Base-by-base conservation (phyloP, 2,329 filamentous ascomycete species). In the Cordyceps javanica region DNA sequence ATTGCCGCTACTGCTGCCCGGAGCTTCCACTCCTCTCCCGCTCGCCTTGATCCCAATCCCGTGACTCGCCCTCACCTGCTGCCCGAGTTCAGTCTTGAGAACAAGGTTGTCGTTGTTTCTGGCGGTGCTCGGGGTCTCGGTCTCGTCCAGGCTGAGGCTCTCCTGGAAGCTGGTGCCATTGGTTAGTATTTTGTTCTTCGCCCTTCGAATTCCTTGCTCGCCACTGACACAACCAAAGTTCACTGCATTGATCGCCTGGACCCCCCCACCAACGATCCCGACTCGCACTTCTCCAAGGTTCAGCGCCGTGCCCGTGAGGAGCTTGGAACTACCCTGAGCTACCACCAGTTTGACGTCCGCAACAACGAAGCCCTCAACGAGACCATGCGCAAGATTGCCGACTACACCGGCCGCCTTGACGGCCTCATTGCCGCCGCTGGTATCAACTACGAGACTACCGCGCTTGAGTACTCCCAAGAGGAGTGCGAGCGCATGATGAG, bases 381-480 rank as follows among this genome's bases (percentile, higher is more conserved):
- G 42, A 80, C 89, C 54, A 78, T 95, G 49, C 77, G 81, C 62
- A 77, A 75, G 11, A 94, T 96, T 62, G 89, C 85, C 16, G 77
- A 84, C 52, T 73, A 81, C 59, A 82, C 91, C 62, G 87, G 87
- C 6, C 82, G 88, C 16, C 73, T 96, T 60, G 90, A 96, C 67
- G 91, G 91, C 0, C 74, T 96, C 57, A 83, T 96, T 49, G 82
- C 83, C 2, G 82, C 82, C 2, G 83, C 83, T 0, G 83, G 83
- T 6, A 89, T 91, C 65, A 90, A 96, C 73, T 88, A 95, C 72
- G 90, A 95, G 73, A 91, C 85, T 0, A 74, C 89, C 0, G 91
- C 92, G 1, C 77, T 96, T 56, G 90, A 96, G 50, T 95, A 96
- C 68, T 81, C 83, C 25, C 83, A 88, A 23, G 79, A 87, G 67